Percentiles rank a stretch among this genome's conserved stretches.
Evolutionary conservation across 2,329 filamentous ascomycete species (phyloP).

Genomic region (Aspergillus quadrilineatus): DNA sequence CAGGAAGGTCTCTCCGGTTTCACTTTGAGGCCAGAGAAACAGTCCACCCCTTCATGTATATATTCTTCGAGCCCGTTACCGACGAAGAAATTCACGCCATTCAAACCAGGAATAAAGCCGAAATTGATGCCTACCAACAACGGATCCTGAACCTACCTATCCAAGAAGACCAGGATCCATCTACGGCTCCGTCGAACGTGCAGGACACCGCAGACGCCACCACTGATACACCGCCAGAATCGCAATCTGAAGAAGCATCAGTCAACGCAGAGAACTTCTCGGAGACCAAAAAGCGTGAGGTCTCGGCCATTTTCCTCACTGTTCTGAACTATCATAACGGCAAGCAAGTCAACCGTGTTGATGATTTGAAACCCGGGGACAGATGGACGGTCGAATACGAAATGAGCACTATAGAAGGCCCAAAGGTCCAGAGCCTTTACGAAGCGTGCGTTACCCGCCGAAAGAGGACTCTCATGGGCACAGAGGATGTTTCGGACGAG

Average conservation of each 20-base stretch:
- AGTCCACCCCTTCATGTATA: slow-evolving; percentile 70
- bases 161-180: slow-evolving; percentile 14
- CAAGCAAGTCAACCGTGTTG: slow-evolving; percentile 61
- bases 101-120: slow-evolving; percentile 66
- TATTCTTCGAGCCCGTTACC: slow-evolving; percentile 83
- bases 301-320: slow-evolving; percentile 71
- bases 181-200: neutral
- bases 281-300: slow-evolving; percentile 22
- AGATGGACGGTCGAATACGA: slow-evolving; percentile 78
- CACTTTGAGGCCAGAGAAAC: slow-evolving; percentile 74
- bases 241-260: neutral
- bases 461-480: slow-evolving; percentile 42
- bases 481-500: slow-evolving; percentile 44
- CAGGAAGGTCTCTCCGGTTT: slow-evolving; percentile 70
- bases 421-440: slow-evolving; percentile 56
- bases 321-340: slow-evolving; percentile 72
- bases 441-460: slow-evolving; percentile 57
- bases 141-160: slow-evolving; percentile 38
- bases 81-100: slow-evolving; percentile 69
- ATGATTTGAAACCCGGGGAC: slow-evolving; percentile 45
- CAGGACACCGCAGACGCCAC: neutral
- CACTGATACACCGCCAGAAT: neutral
- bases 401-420: slow-evolving; percentile 60
- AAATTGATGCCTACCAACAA: slow-evolving; percentile 67
- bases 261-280: neutral